A percentile compares a stretch with the other conserved stretches of the same genome.
Evolutionary conservation across 2,329 filamentous ascomycete genomes (phyloP).

Genomic region (Thyridium curvatum): DNA sequence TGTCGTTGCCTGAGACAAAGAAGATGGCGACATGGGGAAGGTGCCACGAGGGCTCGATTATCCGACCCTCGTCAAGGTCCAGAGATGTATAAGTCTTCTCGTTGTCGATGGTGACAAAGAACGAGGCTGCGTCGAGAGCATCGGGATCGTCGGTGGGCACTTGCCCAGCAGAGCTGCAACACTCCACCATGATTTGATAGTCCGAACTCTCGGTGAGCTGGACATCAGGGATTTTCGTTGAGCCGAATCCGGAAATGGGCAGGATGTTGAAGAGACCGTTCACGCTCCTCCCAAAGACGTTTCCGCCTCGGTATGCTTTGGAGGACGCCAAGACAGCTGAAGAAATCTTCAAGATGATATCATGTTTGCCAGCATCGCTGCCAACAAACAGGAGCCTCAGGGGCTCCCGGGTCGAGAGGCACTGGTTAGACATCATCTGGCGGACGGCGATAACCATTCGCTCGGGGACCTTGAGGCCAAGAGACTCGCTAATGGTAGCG

Average conservation of each 20-base stretch:
- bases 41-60: constrained; percentile 35
- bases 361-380: constrained; percentile 28
- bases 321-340: constrained; percentile 37
- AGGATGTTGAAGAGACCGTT: constrained; percentile 45
- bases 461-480: constrained; percentile 20
- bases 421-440: constrained; percentile 41
- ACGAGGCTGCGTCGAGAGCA: constrained; percentile 20
- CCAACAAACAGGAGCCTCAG: constrained; percentile 44
- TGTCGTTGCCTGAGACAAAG: constrained; percentile 38
- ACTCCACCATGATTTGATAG: constrained; percentile 44
- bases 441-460: constrained; percentile 35
- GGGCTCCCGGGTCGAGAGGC: constrained; percentile 36
- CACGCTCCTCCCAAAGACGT: constrained; percentile 19
- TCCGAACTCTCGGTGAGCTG: constrained; percentile 45
- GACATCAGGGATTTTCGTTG: constrained; percentile 36
- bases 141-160: constrained; percentile 14
- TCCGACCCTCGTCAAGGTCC: constrained; percentile 25
- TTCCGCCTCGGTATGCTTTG: constrained; percentile 17
- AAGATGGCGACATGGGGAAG: constrained; percentile 44
- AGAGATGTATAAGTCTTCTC: constrained; percentile 28
- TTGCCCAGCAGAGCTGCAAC: constrained; percentile 34
- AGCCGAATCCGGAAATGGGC: constrained; percentile 42
- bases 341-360: constrained; percentile 40
- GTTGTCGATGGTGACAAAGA: constrained; percentile 32
- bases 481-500: constrained; percentile 18